Evolutionary conservation across 208 protist species (phyloP).

Genomic region (Trypanosoma rangeli): DNA sequence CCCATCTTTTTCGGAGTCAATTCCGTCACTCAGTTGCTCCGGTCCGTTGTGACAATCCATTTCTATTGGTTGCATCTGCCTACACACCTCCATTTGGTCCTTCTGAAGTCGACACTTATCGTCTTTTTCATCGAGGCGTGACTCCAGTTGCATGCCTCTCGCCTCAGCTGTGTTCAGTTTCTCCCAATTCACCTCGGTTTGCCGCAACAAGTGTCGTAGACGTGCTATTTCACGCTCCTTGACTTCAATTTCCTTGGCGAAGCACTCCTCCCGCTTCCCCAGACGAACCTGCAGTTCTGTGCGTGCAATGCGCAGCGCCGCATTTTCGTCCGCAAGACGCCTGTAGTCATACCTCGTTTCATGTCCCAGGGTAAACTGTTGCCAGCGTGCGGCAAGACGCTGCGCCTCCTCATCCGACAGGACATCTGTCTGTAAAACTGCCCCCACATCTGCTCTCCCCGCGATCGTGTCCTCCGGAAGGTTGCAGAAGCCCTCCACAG

Average conservation of each 20-base stretch:
- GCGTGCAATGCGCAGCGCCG: not conserved
- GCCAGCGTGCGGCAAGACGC: not conserved
- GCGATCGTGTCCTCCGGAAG: not conserved
- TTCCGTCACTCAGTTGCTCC: not conserved
- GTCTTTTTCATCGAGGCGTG: constrained; percentile 1
- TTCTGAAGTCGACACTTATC: not conserved
- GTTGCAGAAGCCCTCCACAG: constrained; percentile 13
- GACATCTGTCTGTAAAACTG: constrained; percentile 8
- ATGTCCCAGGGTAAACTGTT: not conserved
- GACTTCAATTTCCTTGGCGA: constrained; percentile 11
- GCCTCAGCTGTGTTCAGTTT: constrained; percentile 1
- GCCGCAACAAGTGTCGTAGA: constrained; percentile 3
- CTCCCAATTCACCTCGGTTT: not conserved
- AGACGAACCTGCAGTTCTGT: not conserved
- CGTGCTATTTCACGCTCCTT: constrained; percentile 14
- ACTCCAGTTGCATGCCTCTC: constrained; percentile 10
- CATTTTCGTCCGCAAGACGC: constrained; percentile 8
- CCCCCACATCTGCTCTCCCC: not conserved
- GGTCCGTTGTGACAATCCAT: not conserved
- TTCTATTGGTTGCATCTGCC: not conserved
- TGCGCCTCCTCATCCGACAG: constrained; percentile 19
- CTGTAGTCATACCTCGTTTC: not conserved
- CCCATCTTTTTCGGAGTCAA: not conserved
- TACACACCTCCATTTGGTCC: not conserved
- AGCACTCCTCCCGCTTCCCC: constrained; percentile 9